Conservation (phyloP, 2,329 filamentous ascomycete genomes). For the Nannizziopsis barbatae region DNA sequence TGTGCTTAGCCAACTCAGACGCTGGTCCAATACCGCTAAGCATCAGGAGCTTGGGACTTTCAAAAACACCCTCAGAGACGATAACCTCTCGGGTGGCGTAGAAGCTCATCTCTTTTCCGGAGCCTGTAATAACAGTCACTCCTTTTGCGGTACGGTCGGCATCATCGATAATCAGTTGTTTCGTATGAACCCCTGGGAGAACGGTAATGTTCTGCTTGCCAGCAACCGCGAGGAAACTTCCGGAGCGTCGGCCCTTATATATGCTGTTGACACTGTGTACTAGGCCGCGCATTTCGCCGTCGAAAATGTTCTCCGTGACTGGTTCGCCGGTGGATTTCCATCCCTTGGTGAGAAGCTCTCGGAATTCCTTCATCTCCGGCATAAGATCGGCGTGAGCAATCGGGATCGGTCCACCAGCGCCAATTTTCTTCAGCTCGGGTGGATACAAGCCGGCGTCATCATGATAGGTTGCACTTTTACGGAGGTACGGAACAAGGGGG, state of each 20-base stretch:
- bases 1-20: slow-evolving; percentile 28
- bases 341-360: slow-evolving; percentile 31
- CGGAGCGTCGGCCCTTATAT: slow-evolving; percentile 46
- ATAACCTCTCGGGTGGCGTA: slow-evolving; percentile 41
- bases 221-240: slow-evolving; percentile 42
- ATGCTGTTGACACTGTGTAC: slow-evolving; percentile 46
- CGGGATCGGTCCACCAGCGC: slow-evolving; percentile 42
- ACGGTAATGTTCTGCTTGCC: slow-evolving; percentile 48
- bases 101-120: slow-evolving; percentile 36
- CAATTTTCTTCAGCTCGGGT: slow-evolving; percentile 41
- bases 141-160: slow-evolving; percentile 34
- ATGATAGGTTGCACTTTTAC: slow-evolving; percentile 48
- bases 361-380: slow-evolving; percentile 42
- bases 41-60: slow-evolving; percentile 43
- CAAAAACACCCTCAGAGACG: slow-evolving; percentile 42
- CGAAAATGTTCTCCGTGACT: slow-evolving; percentile 32
- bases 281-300: slow-evolving; percentile 46
- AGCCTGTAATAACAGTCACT: slow-evolving; percentile 36
- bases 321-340: slow-evolving; percentile 42
- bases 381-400: slow-evolving; percentile 47
- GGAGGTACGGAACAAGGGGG: slow-evolving; percentile 40
- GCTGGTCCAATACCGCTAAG: slow-evolving; percentile 36
- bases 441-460: slow-evolving; percentile 42
- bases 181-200: slow-evolving; percentile 40
- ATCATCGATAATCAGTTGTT: slow-evolving; percentile 45